A percentile compares a stretch with the other conserved stretches of the same genome.
phyloP scores from a whole-genome alignment of 306 rosid species.

The Rubus parviflorus region DNA sequence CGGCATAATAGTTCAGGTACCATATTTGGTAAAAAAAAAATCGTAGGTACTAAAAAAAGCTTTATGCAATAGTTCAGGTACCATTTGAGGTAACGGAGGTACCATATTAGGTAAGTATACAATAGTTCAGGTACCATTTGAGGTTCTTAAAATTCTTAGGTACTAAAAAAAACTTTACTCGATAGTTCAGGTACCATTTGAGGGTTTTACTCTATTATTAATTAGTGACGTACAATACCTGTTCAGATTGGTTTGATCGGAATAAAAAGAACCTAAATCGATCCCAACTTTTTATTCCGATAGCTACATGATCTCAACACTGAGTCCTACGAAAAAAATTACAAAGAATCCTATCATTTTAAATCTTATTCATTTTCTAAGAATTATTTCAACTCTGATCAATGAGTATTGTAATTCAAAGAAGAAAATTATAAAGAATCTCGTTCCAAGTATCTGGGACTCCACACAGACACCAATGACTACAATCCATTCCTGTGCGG shows the following conservation, averaged over 20 bases:
- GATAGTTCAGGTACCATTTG: no score
- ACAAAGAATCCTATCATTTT: not conserved
- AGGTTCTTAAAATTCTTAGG: no score
- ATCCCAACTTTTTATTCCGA: not conserved
- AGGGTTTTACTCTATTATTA: no score
- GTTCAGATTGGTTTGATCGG: not conserved
- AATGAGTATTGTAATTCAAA: conserved; percentile 20
- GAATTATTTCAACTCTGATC: not conserved
- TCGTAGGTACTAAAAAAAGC: no score
- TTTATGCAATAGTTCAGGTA: no score
- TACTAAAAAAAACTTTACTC: no score
- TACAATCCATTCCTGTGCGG: conserved; percentile 55
- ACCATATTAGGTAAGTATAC: no score
- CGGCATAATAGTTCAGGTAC: no score
- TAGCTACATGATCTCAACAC: not conserved
- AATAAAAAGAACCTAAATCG: not conserved
- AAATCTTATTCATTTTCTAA: not conserved
- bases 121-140: no score
- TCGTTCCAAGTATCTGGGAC: conserved; percentile 97
- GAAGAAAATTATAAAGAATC: conserved; percentile 65
- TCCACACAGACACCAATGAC: conserved; percentile 95
- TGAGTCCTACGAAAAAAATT: not conserved
- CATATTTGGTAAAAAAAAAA: no score
- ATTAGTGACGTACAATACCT: not conserved
- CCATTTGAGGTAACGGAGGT: no score